Conservation (phyloP, 441 rosid genomes). For the Pelargonium australe region DNA sequence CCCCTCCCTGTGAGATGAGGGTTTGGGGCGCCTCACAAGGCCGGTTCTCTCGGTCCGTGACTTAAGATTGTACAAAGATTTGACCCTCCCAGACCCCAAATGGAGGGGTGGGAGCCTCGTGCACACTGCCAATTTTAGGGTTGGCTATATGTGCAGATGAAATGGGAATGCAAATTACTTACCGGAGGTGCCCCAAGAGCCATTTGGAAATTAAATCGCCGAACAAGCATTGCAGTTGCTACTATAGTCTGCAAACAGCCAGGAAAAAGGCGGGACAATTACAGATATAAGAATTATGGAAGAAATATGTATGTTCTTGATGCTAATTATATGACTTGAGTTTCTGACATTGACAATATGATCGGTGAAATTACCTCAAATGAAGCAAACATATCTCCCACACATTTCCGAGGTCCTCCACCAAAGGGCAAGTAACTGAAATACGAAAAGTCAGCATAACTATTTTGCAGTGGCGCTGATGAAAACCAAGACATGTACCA, state of each 20-base stretch:
- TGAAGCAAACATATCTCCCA: slow-evolving; percentile 94
- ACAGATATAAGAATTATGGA: too few relatives aligned
- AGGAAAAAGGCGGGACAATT: slow-evolving; percentile 6
- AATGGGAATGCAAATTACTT: slow-evolving; percentile 19
- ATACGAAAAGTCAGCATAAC: slow-evolving; percentile 8
- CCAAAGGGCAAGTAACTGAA: slow-evolving; percentile 97
- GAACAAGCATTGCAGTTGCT: slow-evolving; percentile 88
- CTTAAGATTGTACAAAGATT: too few relatives aligned
- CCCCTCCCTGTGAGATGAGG: too few relatives aligned
- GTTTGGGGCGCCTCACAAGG: too few relatives aligned
- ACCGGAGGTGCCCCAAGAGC: slow-evolving; percentile 90
- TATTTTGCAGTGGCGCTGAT: neutral
- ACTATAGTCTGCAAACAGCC: slow-evolving; percentile 54
- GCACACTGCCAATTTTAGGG: neutral
- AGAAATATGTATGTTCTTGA: neutral
- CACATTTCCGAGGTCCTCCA: slow-evolving; percentile 93
- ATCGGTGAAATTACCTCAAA: slow-evolving; percentile 55
- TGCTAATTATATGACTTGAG: neutral
- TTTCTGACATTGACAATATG: neutral
- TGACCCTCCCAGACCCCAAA: too few relatives aligned
- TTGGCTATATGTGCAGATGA: slow-evolving; percentile 1
- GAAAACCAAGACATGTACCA: neutral
- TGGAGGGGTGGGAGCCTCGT: too few relatives aligned
- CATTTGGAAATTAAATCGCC: slow-evolving; percentile 65
- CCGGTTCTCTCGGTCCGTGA: too few relatives aligned